phyloP scores from a whole-genome alignment of 164 flowering plant species.

The Aristolochia californica region DNA sequence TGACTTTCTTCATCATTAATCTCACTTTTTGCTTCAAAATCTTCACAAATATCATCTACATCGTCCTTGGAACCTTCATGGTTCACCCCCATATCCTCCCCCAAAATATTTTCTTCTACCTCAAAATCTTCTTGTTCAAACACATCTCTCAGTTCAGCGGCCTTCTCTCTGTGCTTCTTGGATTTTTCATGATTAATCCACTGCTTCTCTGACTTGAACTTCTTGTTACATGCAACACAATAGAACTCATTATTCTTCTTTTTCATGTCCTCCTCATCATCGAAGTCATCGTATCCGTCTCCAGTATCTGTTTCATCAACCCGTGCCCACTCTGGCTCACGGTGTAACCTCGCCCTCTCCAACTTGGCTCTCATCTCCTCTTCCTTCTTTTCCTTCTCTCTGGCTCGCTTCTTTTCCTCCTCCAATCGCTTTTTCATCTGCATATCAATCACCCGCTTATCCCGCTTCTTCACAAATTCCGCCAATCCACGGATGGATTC shows the following conservation, averaged over 20 bases:
- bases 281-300: constrained; percentile 25
- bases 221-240: constrained; percentile 83
- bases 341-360: constrained; percentile 51
- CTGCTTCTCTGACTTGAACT: constrained; percentile 93
- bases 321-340: constrained; percentile 85
- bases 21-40: constrained; percentile 14
- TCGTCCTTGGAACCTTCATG: constrained; percentile 3
- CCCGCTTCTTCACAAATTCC: constrained; percentile 91
- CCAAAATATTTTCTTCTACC: constrained; percentile 10
- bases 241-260: constrained; percentile 45
- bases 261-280: constrained; percentile 13
- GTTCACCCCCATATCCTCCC: constrained; percentile 8
- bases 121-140: constrained; percentile 12
- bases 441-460: constrained; percentile 88
- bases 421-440: constrained; percentile 51
- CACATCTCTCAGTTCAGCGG: constrained; percentile 51
- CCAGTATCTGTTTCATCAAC: constrained; percentile 25
- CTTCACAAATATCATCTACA: constrained; percentile 2
- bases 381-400: constrained; percentile 49
- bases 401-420: constrained; percentile 52
- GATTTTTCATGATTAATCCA: constrained; percentile 99
- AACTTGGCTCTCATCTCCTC: constrained; percentile 50
- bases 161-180: constrained; percentile 85
- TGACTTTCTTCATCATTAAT: constrained; percentile 15
- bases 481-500: constrained; percentile 86